Base-by-base conservation (phyloP, 192 early-diverging fungal genomes). In the Entophlyctis luteolus region DNA sequence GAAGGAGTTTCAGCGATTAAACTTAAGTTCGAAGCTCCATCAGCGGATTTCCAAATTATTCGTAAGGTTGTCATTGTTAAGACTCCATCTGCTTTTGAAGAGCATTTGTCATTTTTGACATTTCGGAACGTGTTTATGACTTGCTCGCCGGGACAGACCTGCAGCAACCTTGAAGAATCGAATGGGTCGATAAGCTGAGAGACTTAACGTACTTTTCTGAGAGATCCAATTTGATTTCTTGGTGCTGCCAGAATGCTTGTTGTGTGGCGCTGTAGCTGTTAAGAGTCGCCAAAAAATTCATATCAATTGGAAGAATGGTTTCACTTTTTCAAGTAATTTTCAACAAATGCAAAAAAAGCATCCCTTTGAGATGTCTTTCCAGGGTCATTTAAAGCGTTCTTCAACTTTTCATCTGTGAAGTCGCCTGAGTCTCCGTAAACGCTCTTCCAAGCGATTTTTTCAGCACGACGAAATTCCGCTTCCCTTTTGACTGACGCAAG, bases 401-500 rank as follows among this genome's bases (percentile, higher is more conserved):
- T 37, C 14, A 59, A 48, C 0, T 35, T 28, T 1, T 3, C 34
- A 22, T 66, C 46, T 38, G 50, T 25, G 55, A 16, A 55, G 5
- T 66, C 50, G 32, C 46, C 23, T n/a, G 14, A 31, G 12, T 47
- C 29, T 23, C 52, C 63, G 10, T 54, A 47, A 12, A 66, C 18
- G 2, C n/a, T 14, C 14, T 66, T 52, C 63, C 63, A 66, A 2
- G 50, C 63, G n/a, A 23, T 27, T 55, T 36, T n/a, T 36, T 66
- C 63, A 23, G 63, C 63, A 54, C 42, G 8, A 6, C 42, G n/a
- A 23, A 66, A 66, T 14, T 66, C 52, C 16, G 37, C 25, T 39
- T 66, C 63, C n/a, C 27, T 18, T 23, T 35, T 10, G 14, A 66
- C n/a, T 25, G 63, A 52, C 12, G 45, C 37, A 5, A 54, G 32